Conservation (phyloP, 257 asterid species). For the Echium plantagineum region DNA sequence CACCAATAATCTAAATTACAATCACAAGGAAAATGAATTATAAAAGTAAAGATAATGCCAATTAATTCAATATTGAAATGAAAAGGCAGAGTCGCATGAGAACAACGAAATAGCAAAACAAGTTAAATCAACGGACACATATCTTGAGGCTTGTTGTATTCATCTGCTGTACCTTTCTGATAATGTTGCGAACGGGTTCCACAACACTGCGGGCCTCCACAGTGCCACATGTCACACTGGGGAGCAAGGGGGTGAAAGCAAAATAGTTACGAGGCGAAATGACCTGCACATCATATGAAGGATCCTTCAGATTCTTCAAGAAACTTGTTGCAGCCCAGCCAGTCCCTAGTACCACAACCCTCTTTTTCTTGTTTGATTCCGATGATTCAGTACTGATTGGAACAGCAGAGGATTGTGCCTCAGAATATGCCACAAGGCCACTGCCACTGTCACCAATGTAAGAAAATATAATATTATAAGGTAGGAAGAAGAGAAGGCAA, state of each 20-base stretch:
- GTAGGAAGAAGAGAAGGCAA: too few species aligned
- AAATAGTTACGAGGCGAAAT: conserved; percentile 96
- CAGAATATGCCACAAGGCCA: conserved; percentile 73
- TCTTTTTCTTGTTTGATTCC: conserved; percentile 51
- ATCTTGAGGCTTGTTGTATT: too few species aligned
- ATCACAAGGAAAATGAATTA: too few species aligned
- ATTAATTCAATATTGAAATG: too few species aligned
- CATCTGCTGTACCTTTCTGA: conserved; percentile 43
- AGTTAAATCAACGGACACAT: too few species aligned
- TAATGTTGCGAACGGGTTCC: conserved; percentile 90
- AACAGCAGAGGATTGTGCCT: conserved; percentile 39
- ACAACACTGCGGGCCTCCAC: conserved; percentile 94
- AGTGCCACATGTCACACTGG: conserved; percentile 95
- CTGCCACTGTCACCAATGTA: conserved; percentile 55
- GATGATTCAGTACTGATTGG: conserved; percentile 19
- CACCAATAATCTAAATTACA: too few species aligned
- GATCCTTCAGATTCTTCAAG: conserved; percentile 59
- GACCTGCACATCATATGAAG: conserved; percentile 81
- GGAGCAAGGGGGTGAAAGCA: conserved; percentile 90
- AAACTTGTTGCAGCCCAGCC: conserved; percentile 99
- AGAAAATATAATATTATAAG: background rate
- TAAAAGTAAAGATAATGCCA: too few species aligned
- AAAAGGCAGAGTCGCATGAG: too few species aligned
- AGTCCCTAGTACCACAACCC: conserved; percentile 92
- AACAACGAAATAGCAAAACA: too few species aligned